Evolutionary conservation across 768 basidiomycete species (phyloP).

Genomic region (Macrolepiota dolichaula): DNA sequence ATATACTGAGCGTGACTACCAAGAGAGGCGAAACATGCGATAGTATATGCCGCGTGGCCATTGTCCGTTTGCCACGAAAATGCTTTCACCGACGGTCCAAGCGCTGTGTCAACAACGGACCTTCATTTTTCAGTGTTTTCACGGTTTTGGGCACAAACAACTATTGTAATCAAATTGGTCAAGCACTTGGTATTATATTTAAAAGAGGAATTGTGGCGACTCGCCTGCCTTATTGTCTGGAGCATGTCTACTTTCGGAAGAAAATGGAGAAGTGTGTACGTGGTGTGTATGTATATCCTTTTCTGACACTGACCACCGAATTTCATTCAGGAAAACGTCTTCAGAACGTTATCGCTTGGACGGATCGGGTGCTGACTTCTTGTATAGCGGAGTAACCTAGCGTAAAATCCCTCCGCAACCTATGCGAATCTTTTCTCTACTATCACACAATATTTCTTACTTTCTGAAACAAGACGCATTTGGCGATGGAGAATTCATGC

Average conservation of each 20-base stretch:
- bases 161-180: neutral
- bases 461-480: no score
- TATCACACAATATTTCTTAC: no score
- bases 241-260: neutral
- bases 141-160: neutral
- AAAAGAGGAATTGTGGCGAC: neutral
- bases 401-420: no score
- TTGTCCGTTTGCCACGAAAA: neutral
- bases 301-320: no score
- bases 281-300: neutral
- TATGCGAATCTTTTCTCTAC: no score
- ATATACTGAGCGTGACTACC: neutral
- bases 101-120: neutral
- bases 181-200: neutral
- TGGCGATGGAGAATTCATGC: neutral
- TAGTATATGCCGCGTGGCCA: neutral
- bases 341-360: no score
- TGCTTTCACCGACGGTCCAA: constrained; percentile 2
- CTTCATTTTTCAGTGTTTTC: neutral
- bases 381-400: no score
- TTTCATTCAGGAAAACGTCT: no score
- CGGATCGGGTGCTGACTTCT: no score
- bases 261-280: neutral
- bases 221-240: neutral
- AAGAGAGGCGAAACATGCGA: neutral